Evolutionary conservation across 169 alveolate species (phyloP).

Genomic region (Plasmodium chabaudi): DNA sequence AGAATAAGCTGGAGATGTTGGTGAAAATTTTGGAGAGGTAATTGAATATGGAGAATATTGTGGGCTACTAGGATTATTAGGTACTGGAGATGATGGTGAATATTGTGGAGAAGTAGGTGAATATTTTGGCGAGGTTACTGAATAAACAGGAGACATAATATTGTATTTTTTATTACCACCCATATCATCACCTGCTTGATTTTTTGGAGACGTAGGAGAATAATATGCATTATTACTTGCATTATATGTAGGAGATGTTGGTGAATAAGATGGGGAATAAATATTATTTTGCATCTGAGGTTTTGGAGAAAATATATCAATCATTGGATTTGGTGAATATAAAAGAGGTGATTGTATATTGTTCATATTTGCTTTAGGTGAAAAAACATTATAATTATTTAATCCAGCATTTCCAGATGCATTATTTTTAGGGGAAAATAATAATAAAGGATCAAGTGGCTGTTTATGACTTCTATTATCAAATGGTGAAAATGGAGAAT

Average conservation of each 20-base stretch:
- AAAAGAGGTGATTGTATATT: conserved; percentile 83
- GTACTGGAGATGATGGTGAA: conserved; percentile 76
- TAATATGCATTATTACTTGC: conserved; percentile 77
- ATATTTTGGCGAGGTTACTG: conserved; percentile 87
- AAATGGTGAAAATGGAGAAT: conserved; percentile 78
- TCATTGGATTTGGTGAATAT: conserved; percentile 81
- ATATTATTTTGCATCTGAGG: conserved; percentile 73
- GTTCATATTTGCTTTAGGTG: conserved; percentile 81
- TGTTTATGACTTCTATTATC: conserved; percentile 31
- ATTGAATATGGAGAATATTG: conserved; percentile 68
- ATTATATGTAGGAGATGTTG: conserved; percentile 87
- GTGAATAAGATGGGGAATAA: conserved; percentile 83
- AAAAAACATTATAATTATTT: conserved; percentile 77
- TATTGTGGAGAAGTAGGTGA: conserved; percentile 91
- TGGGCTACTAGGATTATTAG: conserved; percentile 66
- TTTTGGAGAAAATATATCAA: conserved; percentile 70
- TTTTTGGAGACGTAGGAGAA: conserved; percentile 84
- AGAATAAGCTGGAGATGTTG: conserved; percentile 91
- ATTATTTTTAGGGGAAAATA: conserved; percentile 37
- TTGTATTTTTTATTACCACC: conserved; percentile 28
- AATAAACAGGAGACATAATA: conserved; percentile 44
- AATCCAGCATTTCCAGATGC: background rate
- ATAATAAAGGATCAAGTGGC: conserved; percentile 15
- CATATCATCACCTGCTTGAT: conserved; percentile 75
- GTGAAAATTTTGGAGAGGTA: conserved; percentile 81